These are phyloP conservation scores for Monascus purpureus DNA, from an alignment of 495 filamentous ascomycete species.

Conservation along the genomic window DNA sequence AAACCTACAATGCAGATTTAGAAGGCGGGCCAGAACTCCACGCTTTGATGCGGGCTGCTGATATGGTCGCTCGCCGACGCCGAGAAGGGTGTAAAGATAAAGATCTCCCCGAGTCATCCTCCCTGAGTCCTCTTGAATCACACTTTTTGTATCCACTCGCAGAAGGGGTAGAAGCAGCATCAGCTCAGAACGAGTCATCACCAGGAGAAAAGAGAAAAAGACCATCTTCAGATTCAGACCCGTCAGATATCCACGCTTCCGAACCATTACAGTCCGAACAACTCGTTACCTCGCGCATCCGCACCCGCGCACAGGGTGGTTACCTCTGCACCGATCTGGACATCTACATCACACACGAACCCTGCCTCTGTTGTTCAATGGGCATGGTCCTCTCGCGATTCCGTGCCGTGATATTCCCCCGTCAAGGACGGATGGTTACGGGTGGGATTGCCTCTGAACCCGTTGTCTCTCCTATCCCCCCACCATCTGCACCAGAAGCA, in stretches of 20 bases:
- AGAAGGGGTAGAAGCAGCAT: background rate
- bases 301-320: slow-evolving; percentile 45
- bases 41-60: slow-evolving; percentile 73
- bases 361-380: slow-evolving; percentile 94
- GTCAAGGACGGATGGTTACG: slow-evolving; percentile 27
- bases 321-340: slow-evolving; percentile 89
- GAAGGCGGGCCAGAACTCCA: slow-evolving; percentile 69
- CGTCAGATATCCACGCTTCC: background rate
- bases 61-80: slow-evolving; percentile 65
- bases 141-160: slow-evolving; percentile 16
- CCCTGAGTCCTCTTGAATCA: slow-evolving; percentile 21
- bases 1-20: slow-evolving; percentile 17
- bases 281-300: slow-evolving; percentile 17
- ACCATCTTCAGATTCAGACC: slow-evolving; percentile 2
- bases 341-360: slow-evolving; percentile 85
- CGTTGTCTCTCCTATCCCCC: slow-evolving; percentile 8
- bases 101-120: slow-evolving; percentile 3
- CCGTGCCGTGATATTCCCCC: slow-evolving; percentile 62
- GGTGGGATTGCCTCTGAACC: slow-evolving; percentile 30
- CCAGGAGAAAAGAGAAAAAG: background rate
- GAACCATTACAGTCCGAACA: background rate
- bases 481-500: background rate
- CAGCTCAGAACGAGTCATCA: background rate
- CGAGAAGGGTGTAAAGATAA: slow-evolving; percentile 10
- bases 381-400: slow-evolving; percentile 86